Conservation (phyloP, 768 basidiomycete genomes). For the Leucosporidium creatinivorum region DNA sequence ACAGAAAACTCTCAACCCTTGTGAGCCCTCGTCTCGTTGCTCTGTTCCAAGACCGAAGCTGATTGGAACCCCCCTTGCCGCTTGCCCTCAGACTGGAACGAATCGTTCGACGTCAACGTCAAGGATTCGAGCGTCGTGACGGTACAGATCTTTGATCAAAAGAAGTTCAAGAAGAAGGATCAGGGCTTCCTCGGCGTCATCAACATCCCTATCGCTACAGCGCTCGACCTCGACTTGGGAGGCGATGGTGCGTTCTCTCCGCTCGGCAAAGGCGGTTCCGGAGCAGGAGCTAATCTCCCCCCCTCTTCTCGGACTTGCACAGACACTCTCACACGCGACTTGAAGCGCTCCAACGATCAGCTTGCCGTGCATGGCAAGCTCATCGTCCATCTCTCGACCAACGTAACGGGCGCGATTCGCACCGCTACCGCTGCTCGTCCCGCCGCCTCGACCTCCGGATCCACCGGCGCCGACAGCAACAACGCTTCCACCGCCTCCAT, state of each 20-base stretch:
- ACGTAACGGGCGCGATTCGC: slow-evolving; percentile 57
- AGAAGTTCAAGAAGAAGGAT: slow-evolving; percentile 96
- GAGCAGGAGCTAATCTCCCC: not conserved
- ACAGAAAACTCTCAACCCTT: slow-evolving; percentile 35
- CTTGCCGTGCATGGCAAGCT: slow-evolving; percentile 96
- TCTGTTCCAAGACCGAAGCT: not conserved
- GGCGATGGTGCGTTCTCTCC: slow-evolving; percentile 66
- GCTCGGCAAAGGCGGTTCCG: not conserved
- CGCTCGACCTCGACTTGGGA: slow-evolving; percentile 81
- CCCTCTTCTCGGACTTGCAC: slow-evolving; percentile 32
- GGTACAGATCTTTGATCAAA: slow-evolving; percentile 97
- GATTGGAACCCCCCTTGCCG: not conserved
- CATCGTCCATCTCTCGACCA: slow-evolving; percentile 91
- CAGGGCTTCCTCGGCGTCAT: slow-evolving; percentile 98
- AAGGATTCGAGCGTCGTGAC: slow-evolving; percentile 97
- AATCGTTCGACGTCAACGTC: slow-evolving; percentile 93
- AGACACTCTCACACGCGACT: slow-evolving; percentile 95
- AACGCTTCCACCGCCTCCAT: slow-evolving; percentile 9
- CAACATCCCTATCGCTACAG: slow-evolving; percentile 83
- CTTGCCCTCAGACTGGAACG: slow-evolving; percentile 76
- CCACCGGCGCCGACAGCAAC: not conserved
- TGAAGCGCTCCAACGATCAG: slow-evolving; percentile 99
- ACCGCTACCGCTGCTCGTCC: slow-evolving; percentile 8
- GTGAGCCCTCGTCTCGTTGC: slow-evolving; percentile 3
- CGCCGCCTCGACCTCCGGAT: slow-evolving; percentile 1